Evolutionary conservation across 2,329 filamentous ascomycete species (phyloP).

Genomic region (Emericellopsis atlantica): DNA sequence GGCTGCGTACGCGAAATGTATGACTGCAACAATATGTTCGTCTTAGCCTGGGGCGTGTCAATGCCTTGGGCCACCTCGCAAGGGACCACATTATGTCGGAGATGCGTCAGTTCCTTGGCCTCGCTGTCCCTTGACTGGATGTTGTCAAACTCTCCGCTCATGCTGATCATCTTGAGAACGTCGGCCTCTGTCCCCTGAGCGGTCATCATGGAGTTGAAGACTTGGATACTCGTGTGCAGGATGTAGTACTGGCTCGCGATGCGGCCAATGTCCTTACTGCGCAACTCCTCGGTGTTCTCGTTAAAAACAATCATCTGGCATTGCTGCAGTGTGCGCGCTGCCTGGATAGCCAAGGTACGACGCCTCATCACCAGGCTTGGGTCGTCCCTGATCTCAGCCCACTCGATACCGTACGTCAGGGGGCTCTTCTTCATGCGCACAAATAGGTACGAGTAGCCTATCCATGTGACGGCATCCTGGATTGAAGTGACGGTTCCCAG

Average conservation of each 20-base stretch:
- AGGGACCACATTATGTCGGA: slow-evolving; percentile 58
- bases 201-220: slow-evolving; percentile 93
- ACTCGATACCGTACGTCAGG: slow-evolving; percentile 88
- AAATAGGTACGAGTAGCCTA: slow-evolving; percentile 95
- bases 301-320: slow-evolving; percentile 99
- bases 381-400: slow-evolving; percentile 80
- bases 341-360: slow-evolving; percentile 76
- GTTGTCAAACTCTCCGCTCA: slow-evolving; percentile 97
- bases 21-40: slow-evolving; percentile 86
- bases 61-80: slow-evolving; percentile 68
- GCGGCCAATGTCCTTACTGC: slow-evolving; percentile 87
- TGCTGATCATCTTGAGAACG: slow-evolving; percentile 88
- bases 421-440: slow-evolving; percentile 93
- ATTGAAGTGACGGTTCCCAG: slow-evolving; percentile 93
- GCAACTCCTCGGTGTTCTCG: slow-evolving; percentile 81
- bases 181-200: slow-evolving; percentile 80
- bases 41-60: slow-evolving; percentile 72
- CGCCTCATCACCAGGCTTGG: slow-evolving; percentile 77
- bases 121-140: slow-evolving; percentile 88
- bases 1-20: slow-evolving; percentile 82
- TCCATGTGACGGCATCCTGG: slow-evolving; percentile 87
- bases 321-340: slow-evolving; percentile 73
- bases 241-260: slow-evolving; percentile 98
- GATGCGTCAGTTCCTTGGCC: slow-evolving; percentile 67
- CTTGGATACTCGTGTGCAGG: slow-evolving; percentile 80